Evolutionary conservation across 108 stramenopile species (phyloP).

Genomic region (Aurantiochytrium sp.): DNA sequence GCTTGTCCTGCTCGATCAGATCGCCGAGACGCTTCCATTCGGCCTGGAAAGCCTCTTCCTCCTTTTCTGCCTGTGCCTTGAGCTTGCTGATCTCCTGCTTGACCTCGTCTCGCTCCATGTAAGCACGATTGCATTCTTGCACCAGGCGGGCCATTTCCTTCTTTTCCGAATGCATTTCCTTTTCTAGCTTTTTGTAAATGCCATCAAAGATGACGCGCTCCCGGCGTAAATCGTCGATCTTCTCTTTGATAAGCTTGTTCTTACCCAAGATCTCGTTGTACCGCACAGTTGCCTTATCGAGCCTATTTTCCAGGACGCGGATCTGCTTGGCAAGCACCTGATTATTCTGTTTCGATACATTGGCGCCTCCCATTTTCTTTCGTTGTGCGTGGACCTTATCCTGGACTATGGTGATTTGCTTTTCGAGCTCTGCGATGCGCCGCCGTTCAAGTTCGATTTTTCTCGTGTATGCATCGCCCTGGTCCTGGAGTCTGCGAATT

Average conservation of each 20-base stretch:
- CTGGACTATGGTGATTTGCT: slow-evolving; percentile 34
- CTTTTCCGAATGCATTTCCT: slow-evolving; percentile 48
- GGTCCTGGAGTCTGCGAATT: slow-evolving; percentile 40
- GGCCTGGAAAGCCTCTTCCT: slow-evolving; percentile 40
- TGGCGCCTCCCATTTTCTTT: slow-evolving; percentile 51
- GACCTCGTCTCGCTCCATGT: slow-evolving; percentile 45
- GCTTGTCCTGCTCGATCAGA: slow-evolving; percentile 42
- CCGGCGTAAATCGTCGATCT: slow-evolving; percentile 45
- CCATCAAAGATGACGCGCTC: slow-evolving; percentile 54
- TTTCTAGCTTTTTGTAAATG: slow-evolving; percentile 56
- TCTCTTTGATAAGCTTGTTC: slow-evolving; percentile 46
- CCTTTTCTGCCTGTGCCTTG: slow-evolving; percentile 45
- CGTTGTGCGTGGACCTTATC: slow-evolving; percentile 37
- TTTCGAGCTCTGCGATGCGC: slow-evolving; percentile 42
- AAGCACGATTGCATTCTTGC: slow-evolving; percentile 47
- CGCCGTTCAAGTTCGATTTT: slow-evolving; percentile 47
- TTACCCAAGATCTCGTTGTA: slow-evolving; percentile 49
- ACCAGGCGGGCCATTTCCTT: slow-evolving; percentile 59
- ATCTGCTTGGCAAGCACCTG: slow-evolving; percentile 51
- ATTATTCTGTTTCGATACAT: slow-evolving; percentile 52
- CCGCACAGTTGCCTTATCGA: slow-evolving; percentile 49
- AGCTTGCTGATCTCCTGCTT: slow-evolving; percentile 40
- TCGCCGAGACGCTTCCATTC: slow-evolving; percentile 47
- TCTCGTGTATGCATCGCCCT: slow-evolving; percentile 44
- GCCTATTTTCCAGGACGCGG: slow-evolving; percentile 45